Evolutionary conservation across 352 stramenopile species (phyloP).

Genomic region (Phytopythium litorale): DNA sequence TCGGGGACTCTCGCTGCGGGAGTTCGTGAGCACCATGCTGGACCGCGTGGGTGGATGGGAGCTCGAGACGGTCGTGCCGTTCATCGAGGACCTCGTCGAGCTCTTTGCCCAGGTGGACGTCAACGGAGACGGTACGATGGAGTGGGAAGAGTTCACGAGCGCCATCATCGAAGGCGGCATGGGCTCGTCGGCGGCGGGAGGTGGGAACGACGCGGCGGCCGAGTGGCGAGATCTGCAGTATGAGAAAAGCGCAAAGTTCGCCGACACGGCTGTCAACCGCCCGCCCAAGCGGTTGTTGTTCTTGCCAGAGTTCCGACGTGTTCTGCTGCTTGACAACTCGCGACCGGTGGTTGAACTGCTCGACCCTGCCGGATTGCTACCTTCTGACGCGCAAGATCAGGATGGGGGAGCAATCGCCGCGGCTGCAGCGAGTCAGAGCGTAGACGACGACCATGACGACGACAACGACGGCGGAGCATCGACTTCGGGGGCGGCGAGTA

Average conservation of each 20-base stretch:
- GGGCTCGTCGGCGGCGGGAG: constrained; percentile 21
- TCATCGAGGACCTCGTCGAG: constrained; percentile 76
- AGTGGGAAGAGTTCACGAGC: constrained; percentile 83
- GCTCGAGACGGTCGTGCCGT: constrained; percentile 39
- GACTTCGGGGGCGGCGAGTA: background rate
- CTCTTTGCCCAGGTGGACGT: constrained; percentile 76
- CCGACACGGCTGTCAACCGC: constrained; percentile 41
- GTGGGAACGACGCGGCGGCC: constrained; percentile 20
- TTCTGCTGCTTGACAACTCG: constrained; percentile 60
- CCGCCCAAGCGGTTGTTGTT: constrained; percentile 60
- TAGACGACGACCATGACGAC: constrained; percentile 7
- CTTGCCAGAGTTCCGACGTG: constrained; percentile 46
- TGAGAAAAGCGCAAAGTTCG: constrained; percentile 54
- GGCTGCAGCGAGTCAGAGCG: background rate
- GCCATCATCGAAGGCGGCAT: constrained; percentile 81
- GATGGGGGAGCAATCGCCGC: background rate
- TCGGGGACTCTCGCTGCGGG: constrained; percentile 44
- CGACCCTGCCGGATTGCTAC: constrained; percentile 41
- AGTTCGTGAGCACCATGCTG: constrained; percentile 75
- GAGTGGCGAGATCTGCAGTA: constrained; percentile 70
- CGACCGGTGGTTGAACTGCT: constrained; percentile 69
- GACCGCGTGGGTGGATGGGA: constrained; percentile 59
- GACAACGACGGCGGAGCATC: background rate
- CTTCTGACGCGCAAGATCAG: constrained; percentile 21
- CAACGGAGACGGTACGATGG: constrained; percentile 75